phyloP scores from a whole-genome alignment of 1,284 basidiomycete species.

The Macrocystidia cucumis region DNA sequence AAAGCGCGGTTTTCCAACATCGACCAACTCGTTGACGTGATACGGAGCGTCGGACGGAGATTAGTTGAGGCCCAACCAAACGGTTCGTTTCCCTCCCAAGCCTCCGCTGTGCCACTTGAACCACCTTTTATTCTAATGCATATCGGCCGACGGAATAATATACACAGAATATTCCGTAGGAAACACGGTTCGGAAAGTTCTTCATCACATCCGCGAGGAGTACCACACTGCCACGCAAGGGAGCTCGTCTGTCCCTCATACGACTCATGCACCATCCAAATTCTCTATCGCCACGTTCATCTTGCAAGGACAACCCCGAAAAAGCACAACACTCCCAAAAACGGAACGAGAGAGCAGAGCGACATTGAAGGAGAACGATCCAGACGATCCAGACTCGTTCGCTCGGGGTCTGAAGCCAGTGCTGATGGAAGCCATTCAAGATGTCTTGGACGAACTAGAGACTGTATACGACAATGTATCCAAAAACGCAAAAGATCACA shows the following conservation, averaged over 20 bases:
- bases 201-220: constrained; percentile 93
- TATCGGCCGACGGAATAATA: not conserved
- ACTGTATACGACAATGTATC: constrained; percentile 94
- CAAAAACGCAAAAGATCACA: constrained; percentile 92
- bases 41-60: constrained; percentile 74
- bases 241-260: constrained; percentile 23
- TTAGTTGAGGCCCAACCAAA: constrained; percentile 89
- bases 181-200: constrained; percentile 87
- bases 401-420: constrained; percentile 67
- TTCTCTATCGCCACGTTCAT: constrained; percentile 78
- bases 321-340: constrained; percentile 40
- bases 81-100: constrained; percentile 45
- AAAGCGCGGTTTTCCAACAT: constrained; percentile 83
- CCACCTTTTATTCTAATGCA: constrained; percentile 2
- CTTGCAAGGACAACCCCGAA: constrained; percentile 64
- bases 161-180: constrained; percentile 86
- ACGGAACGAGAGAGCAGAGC: constrained; percentile 44
- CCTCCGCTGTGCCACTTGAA: too few species aligned
- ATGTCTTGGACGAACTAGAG: constrained; percentile 93
- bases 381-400: constrained; percentile 69
- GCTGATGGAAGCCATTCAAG: constrained; percentile 87
- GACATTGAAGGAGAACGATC: constrained; percentile 57
- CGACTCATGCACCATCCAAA: constrained; percentile 30
- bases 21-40: constrained; percentile 77
- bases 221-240: constrained; percentile 64